Conservation (phyloP, 2,329 filamentous ascomycete species). For the Chaetomium globosum region DNA sequence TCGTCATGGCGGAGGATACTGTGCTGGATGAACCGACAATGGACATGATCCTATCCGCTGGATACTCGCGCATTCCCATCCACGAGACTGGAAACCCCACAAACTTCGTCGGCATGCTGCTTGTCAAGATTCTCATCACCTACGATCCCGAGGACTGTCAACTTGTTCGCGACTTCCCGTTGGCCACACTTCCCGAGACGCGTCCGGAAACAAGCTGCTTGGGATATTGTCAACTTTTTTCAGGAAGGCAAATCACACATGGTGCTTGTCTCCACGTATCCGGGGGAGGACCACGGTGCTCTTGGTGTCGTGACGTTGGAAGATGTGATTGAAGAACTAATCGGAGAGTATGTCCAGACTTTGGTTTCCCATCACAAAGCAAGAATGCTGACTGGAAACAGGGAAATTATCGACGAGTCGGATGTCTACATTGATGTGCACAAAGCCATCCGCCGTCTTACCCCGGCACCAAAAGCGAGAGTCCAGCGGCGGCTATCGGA, state of each 20-base stretch:
- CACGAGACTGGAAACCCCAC: conserved; percentile 79
- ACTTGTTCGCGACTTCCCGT: conserved; percentile 82
- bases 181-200: conserved; percentile 94
- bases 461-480: conserved; percentile 78
- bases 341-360: conserved; percentile 76
- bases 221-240: conserved; percentile 98
- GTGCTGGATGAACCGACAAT: conserved; percentile 91
- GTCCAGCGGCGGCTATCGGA: conserved; percentile 48
- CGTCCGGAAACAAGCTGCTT: conserved; percentile 93
- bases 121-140: conserved; percentile 98
- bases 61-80: conserved; percentile 95
- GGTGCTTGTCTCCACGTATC: conserved; percentile 88
- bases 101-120: conserved; percentile 95
- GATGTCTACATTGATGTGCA: conserved; percentile 98
- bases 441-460: conserved; percentile 89
- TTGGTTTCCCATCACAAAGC: background rate
- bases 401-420: conserved; percentile 98
- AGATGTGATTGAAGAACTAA: conserved; percentile 97
- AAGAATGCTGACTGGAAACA: conserved; percentile 44
- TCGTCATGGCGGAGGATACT: conserved; percentile 93
- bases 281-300: conserved; percentile 87
- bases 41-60: conserved; percentile 88
- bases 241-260: conserved; percentile 99
- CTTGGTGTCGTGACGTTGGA: conserved; percentile 93
- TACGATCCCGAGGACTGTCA: conserved; percentile 94